Percentiles rank a stretch among this genome's conserved stretches.
Conservation (phyloP, 1,284 basidiomycete genomes). For the Cystobasidiaceae sp. region DNA sequence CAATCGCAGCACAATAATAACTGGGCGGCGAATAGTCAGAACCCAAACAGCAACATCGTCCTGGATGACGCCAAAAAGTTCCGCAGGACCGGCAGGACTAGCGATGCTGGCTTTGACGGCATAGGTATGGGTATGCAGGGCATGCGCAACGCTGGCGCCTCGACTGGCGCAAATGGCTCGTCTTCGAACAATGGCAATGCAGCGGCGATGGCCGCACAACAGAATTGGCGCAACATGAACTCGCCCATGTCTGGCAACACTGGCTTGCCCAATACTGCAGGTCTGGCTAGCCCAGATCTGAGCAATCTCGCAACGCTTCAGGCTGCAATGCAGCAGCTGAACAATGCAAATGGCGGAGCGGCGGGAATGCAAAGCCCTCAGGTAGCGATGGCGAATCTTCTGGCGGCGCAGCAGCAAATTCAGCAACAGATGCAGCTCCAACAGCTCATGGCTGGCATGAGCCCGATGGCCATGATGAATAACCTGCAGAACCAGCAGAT, state of each 20-base stretch:
- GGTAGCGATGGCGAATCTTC: conserved; percentile 54
- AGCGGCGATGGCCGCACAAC: conserved; percentile 42
- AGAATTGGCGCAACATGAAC: conserved; percentile 43
- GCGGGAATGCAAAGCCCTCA: conserved; percentile 5
- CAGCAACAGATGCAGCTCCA: conserved; percentile 48
- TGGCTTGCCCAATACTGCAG: neutral
- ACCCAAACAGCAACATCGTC: conserved; percentile 51
- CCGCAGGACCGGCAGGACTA: conserved; percentile 58
- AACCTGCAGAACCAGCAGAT: conserved; percentile 33
- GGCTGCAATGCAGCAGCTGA: conserved; percentile 26
- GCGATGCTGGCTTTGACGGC: conserved; percentile 26
- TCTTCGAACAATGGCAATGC: too few species aligned
- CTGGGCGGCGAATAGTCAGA: too few species aligned
- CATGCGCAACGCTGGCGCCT: too few species aligned
- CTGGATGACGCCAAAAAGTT: conserved; percentile 83
- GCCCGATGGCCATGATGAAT: conserved; percentile 35
- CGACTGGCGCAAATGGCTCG: too few species aligned
- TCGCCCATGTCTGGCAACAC: neutral
- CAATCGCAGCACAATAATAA: conserved; percentile 32
- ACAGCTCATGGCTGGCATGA: conserved; percentile 38
- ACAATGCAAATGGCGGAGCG: neutral
- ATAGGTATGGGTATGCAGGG: conserved; percentile 23
- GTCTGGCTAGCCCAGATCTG: conserved; percentile 1
- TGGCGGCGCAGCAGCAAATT: conserved; percentile 54
- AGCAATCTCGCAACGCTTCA: conserved; percentile 14